These are phyloP conservation scores for Cephalotrichum gorgonifer DNA, from an alignment of 2,329 filamentous ascomycete genomes.

Conservation along the genomic window DNA sequence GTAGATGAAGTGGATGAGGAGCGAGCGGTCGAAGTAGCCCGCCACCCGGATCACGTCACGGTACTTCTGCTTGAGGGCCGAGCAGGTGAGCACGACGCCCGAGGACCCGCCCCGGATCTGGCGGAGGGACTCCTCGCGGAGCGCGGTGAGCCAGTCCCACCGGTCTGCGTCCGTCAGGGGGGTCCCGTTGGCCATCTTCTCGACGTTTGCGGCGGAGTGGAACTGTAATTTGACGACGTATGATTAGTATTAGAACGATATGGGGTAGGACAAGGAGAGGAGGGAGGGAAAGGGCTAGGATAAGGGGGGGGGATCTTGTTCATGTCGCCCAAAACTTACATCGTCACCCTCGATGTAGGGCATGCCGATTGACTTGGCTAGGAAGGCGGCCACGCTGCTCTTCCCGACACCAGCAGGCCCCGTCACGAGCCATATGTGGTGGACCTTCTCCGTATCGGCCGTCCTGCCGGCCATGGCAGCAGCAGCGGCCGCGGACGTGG, in stretches of 20 bases:
- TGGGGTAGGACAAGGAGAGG: slow-evolving; percentile 2
- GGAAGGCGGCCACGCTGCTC: slow-evolving; percentile 59
- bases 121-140: slow-evolving; percentile 58
- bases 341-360: slow-evolving; percentile 72
- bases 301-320: too few relatives aligned
- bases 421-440: slow-evolving; percentile 73
- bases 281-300: too few relatives aligned
- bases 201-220: slow-evolving; percentile 67
- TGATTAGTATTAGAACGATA: too few relatives aligned
- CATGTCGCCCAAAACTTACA: too few relatives aligned
- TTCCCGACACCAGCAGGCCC: slow-evolving; percentile 74
- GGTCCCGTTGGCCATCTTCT: slow-evolving; percentile 80
- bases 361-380: slow-evolving; percentile 51
- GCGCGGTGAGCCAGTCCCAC: slow-evolving; percentile 88
- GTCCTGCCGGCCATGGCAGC: slow-evolving; percentile 7
- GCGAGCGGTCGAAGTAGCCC: slow-evolving; percentile 60
- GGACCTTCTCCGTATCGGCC: slow-evolving; percentile 23
- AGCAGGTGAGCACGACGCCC: slow-evolving; percentile 92
- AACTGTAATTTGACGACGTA: slow-evolving; percentile 38
- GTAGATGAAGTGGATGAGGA: slow-evolving; percentile 89
- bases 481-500: not conserved
- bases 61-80: slow-evolving; percentile 93
- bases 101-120: slow-evolving; percentile 45
- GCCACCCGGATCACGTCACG: slow-evolving; percentile 81
- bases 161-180: slow-evolving; percentile 88